Percentiles rank a stretch among this genome's conserved stretches.
Conservation (phyloP, 805 yeast species). For the Brettanomyces custersianus region DNA sequence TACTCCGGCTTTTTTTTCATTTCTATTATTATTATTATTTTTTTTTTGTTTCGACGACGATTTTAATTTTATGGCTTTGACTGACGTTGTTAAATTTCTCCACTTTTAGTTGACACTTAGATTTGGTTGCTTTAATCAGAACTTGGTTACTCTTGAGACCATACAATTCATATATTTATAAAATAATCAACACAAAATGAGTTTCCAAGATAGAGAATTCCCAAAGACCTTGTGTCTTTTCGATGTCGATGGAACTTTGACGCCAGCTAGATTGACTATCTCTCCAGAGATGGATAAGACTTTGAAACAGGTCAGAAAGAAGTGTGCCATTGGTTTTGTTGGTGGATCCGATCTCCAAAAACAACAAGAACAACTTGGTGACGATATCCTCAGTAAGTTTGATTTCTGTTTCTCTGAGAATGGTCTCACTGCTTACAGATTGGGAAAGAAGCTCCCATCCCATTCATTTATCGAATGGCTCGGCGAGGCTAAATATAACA, state of each 20-base stretch:
- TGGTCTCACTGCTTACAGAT: slow-evolving; percentile 95
- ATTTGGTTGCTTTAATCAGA: no score
- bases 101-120: no score
- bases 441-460: slow-evolving; percentile 79
- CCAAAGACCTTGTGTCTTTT: slow-evolving; percentile 86
- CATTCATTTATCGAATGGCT: slow-evolving; percentile 94
- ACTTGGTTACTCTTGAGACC: no score
- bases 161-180: neutral
- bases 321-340: slow-evolving; percentile 92
- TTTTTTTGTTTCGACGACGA: no score
- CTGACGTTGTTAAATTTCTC: no score
- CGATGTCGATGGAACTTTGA: slow-evolving; percentile 97
- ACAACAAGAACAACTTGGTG: slow-evolving; percentile 94
- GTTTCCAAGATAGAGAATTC: slow-evolving; percentile 62
- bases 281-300: slow-evolving; percentile 71
- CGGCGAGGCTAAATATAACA: slow-evolving; percentile 91
- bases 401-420: slow-evolving; percentile 97
- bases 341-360: slow-evolving; percentile 94
- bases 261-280: slow-evolving; percentile 78
- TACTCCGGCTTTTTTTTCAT: no score
- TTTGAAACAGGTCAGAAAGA: slow-evolving; percentile 71
- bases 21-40: no score
- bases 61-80: no score
- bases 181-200: slow-evolving; percentile 14
- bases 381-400: slow-evolving; percentile 64